These are phyloP conservation scores for Scedosporium aurantiacum DNA, from an alignment of 2,329 filamentous ascomycete genomes.

Conservation along the genomic window DNA sequence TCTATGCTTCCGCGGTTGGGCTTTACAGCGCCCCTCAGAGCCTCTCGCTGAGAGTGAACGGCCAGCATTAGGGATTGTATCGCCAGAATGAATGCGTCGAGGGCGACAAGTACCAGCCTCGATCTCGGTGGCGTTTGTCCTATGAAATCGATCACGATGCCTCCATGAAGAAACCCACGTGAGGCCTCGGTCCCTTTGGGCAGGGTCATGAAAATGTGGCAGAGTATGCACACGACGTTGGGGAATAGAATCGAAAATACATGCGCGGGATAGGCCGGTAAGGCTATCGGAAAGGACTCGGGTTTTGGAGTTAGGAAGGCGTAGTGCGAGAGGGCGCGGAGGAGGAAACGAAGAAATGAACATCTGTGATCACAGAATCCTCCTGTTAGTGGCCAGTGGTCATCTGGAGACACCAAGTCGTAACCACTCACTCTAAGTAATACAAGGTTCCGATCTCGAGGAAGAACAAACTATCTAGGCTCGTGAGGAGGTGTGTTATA, in stretches of 20 bases:
- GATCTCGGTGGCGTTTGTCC: slow-evolving; percentile 53
- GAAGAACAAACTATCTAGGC: slow-evolving; percentile 52
- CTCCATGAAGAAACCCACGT: slow-evolving; percentile 56
- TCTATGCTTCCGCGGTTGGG: slow-evolving; percentile 2
- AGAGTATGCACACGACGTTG: slow-evolving; percentile 48
- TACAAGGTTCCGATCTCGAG: slow-evolving; percentile 55
- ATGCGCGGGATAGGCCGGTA: slow-evolving; percentile 45
- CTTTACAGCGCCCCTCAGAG: slow-evolving; percentile 2
- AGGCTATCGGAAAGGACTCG: slow-evolving; percentile 41
- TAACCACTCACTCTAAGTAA: slow-evolving; percentile 54
- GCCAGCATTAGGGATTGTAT: slow-evolving; percentile 55
- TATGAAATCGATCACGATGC: slow-evolving; percentile 56
- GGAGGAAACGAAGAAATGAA: slow-evolving; percentile 50
- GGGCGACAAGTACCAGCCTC: slow-evolving; percentile 39
- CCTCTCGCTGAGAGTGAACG: slow-evolving; percentile 31
- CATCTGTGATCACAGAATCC: slow-evolving; percentile 33
- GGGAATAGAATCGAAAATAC: slow-evolving; percentile 47
- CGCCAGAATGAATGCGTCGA: slow-evolving; percentile 44
- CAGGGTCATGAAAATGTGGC: slow-evolving; percentile 45
- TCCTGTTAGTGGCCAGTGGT: slow-evolving; percentile 9
- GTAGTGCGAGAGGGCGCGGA: slow-evolving; percentile 49
- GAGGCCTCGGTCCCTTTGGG: slow-evolving; percentile 48
- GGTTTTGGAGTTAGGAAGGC: slow-evolving; percentile 54
- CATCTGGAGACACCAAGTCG: neutral
- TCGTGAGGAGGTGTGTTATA: slow-evolving; percentile 47